phyloP scores from a whole-genome alignment of 208 protist genomes.

The Leptomonas seymouri region DNA sequence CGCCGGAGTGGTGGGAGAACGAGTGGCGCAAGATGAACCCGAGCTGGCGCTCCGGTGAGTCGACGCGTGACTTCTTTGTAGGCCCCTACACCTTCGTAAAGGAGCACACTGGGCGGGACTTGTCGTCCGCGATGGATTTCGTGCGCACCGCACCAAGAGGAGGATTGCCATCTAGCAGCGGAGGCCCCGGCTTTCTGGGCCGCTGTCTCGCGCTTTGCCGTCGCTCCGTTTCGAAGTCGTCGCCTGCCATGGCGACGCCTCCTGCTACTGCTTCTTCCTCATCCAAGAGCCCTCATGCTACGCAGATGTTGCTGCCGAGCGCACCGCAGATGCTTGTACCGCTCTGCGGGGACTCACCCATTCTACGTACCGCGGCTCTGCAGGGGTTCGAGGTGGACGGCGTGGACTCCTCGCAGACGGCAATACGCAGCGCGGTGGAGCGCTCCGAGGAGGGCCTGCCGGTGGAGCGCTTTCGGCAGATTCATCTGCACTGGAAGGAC shows the following conservation, averaged over 20 bases:
- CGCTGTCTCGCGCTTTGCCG: slow-evolving; percentile 7
- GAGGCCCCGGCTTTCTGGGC: slow-evolving; percentile 3
- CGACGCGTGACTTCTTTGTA: slow-evolving; percentile 57
- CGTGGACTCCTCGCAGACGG: slow-evolving; percentile 79
- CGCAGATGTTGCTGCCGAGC: slow-evolving; percentile 5
- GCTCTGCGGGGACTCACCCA: slow-evolving; percentile 90
- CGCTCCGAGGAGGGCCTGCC: slow-evolving; percentile 64
- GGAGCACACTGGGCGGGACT: slow-evolving; percentile 66
- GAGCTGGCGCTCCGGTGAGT: slow-evolving; percentile 79
- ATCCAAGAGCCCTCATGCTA: background rate
- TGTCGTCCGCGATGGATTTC: slow-evolving; percentile 67
- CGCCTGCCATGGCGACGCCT: background rate
- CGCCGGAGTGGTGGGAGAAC: slow-evolving; percentile 89
- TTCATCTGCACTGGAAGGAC: slow-evolving; percentile 79
- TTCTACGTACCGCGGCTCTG: slow-evolving; percentile 62
- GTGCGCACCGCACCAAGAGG: slow-evolving; percentile 28
- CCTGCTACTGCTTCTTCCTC: background rate
- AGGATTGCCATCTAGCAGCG: background rate
- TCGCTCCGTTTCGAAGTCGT: background rate
- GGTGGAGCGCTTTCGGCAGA: slow-evolving; percentile 34
- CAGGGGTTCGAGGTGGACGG: slow-evolving; percentile 87
- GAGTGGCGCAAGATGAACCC: slow-evolving; percentile 88
- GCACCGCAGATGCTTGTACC: slow-evolving; percentile 72
- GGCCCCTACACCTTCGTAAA: slow-evolving; percentile 70
- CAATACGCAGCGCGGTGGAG: slow-evolving; percentile 67